Evolutionary conservation across 75 land plant genomes (phyloP).

Genomic region (Chamaecyparis obtusa): DNA sequence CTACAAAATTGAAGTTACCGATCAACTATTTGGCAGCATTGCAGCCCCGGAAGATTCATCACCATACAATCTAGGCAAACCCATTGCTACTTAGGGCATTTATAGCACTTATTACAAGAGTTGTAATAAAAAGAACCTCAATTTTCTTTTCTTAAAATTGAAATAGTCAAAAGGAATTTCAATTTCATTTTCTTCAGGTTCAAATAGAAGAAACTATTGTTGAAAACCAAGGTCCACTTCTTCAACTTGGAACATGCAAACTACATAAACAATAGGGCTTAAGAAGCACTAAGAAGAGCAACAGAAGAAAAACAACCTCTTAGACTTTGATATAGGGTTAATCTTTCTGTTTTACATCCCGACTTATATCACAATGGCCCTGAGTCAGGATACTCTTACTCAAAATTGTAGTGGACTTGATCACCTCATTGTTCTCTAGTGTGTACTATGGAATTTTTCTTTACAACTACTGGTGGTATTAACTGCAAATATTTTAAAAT

Average conservation of each 20-base stretch:
- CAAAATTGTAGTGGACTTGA: background rate
- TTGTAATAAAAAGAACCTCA: background rate
- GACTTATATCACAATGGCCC: background rate
- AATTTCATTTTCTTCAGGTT: background rate
- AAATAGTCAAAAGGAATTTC: too few species aligned
- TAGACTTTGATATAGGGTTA: background rate
- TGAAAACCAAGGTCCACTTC: background rate
- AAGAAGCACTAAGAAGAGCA: background rate
- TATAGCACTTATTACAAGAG: slow-evolving; percentile 7
- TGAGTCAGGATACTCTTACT: background rate
- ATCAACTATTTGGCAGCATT: slow-evolving; percentile 20
- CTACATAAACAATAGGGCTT: background rate
- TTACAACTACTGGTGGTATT: too few species aligned
- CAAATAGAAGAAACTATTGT: background rate
- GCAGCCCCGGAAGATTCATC: slow-evolving; percentile 26
- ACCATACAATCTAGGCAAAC: slow-evolving; percentile 55
- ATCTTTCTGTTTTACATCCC: background rate
- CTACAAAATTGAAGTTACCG: slow-evolving; percentile 20
- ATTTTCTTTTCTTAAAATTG: too few species aligned
- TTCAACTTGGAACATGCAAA: background rate
- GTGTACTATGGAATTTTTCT: too few species aligned
- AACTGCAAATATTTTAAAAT: too few species aligned
- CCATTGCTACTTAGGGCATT: slow-evolving; percentile 35
- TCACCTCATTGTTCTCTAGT: background rate
- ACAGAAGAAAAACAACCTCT: background rate